Percentiles rank a stretch among this genome's conserved stretches.
phyloP scores from a whole-genome alignment of 148 eudicot species.

The Talinum fruticosum region DNA sequence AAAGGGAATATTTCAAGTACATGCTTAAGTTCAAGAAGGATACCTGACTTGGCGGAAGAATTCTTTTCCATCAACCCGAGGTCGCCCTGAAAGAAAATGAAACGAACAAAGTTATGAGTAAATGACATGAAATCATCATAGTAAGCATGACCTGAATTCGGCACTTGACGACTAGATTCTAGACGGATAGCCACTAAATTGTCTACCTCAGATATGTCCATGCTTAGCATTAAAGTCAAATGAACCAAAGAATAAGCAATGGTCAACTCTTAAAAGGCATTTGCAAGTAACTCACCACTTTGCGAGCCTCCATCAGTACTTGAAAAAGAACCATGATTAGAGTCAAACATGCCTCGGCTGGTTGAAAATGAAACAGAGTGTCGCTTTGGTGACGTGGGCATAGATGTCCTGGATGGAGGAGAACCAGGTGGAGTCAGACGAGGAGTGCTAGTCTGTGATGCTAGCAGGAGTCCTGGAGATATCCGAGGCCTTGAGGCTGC shows the following conservation, averaged over 20 bases:
- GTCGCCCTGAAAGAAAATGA: slow-evolving; percentile 47
- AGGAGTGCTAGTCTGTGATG: slow-evolving; percentile 81
- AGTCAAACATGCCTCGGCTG: slow-evolving; percentile 59
- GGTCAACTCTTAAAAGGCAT: neutral
- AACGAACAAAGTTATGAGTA: neutral
- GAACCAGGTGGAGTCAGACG: slow-evolving; percentile 90
- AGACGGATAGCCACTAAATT: neutral
- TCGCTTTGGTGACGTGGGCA: slow-evolving; percentile 77
- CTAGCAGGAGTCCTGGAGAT: slow-evolving; percentile 64
- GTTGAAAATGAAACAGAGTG: slow-evolving; percentile 72
- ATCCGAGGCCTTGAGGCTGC: slow-evolving; percentile 67
- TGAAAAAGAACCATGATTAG: slow-evolving; percentile 58
- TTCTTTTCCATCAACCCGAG: slow-evolving; percentile 96
- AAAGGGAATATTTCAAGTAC: neutral
- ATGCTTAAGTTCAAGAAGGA: neutral
- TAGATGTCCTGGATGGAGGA: slow-evolving; percentile 70
- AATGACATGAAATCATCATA: neutral
- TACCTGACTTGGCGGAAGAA: slow-evolving; percentile 96
- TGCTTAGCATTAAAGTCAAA: neutral
- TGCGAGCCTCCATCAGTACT: slow-evolving; percentile 56
- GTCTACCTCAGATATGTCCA: neutral
- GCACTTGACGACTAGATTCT: neutral
- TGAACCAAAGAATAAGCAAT: neutral
- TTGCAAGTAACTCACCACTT: slow-evolving; percentile 33
- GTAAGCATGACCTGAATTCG: neutral